Conservation (phyloP, 192 early-diverging fungal genomes). For the Phycomyces nitens region DNA sequence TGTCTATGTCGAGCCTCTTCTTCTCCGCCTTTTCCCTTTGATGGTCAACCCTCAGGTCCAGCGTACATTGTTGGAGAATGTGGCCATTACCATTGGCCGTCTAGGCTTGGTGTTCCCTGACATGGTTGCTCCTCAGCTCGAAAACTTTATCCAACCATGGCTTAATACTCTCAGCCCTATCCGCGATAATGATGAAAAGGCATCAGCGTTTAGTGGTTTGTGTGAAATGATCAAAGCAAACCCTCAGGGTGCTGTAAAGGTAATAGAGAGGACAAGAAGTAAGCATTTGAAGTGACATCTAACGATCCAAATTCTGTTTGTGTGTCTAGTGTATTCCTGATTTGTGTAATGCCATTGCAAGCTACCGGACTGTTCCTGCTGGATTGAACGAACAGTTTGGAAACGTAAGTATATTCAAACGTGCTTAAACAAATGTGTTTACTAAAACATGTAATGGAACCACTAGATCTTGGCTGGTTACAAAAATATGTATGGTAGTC, state of each 20-base stretch:
- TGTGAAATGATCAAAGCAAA: conserved; percentile 90
- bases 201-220: conserved; percentile 91
- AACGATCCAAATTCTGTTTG: background rate
- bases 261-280: conserved; percentile 12
- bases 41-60: conserved; percentile 66
- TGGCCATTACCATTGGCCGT: conserved; percentile 96
- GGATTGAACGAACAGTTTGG: conserved; percentile 61
- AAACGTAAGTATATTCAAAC: conserved; percentile 49
- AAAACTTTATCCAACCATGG: conserved; percentile 82
- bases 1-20: conserved; percentile 73
- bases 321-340: conserved; percentile 55
- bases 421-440: background rate
- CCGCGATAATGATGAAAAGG: conserved; percentile 95
- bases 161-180: conserved; percentile 73
- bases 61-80: conserved; percentile 86
- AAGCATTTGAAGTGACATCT: background rate
- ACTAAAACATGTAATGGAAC: background rate
- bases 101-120: conserved; percentile 84
- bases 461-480: conserved; percentile 59
- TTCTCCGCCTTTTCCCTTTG: conserved; percentile 83
- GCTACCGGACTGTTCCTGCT: conserved; percentile 67
- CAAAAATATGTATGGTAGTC: conserved; percentile 59
- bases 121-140: conserved; percentile 82
- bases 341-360: conserved; percentile 79
- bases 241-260: conserved; percentile 76